phyloP scores from a whole-genome alignment of 1,139 yeast species.

The Candida tetrigidarum region DNA sequence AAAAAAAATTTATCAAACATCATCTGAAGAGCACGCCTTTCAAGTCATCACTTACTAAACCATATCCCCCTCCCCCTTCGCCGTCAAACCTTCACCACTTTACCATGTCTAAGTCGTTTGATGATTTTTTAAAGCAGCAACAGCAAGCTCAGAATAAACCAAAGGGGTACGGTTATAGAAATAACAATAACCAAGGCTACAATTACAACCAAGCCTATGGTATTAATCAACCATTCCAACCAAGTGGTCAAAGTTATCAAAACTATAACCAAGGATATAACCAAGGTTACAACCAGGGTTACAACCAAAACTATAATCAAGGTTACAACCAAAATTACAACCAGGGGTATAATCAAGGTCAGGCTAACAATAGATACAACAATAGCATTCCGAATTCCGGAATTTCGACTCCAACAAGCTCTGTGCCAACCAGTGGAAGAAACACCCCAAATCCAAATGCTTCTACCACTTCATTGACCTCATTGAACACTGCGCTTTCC shows the following conservation, averaged over 20 bases:
- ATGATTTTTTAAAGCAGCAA: conserved; percentile 32
- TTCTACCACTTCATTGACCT: conserved; percentile 72
- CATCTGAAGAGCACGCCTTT: neutral
- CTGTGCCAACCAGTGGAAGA: conserved; percentile 46
- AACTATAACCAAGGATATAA: conserved; percentile 4
- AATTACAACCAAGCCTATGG: conserved; percentile 7
- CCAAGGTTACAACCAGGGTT: no score
- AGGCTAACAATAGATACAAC: conserved; percentile 14
- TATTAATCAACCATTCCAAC: conserved; percentile 10
- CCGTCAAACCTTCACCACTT: no score
- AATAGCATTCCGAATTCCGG: conserved; percentile 16
- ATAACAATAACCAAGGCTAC: conserved; percentile 12
- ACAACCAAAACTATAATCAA: conserved; percentile 6
- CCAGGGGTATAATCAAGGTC: conserved; percentile 17
- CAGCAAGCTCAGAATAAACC: conserved; percentile 26
- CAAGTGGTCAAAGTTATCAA: conserved; percentile 10
- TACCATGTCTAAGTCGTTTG: conserved; percentile 34
- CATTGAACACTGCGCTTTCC: conserved; percentile 69
- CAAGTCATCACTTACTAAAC: neutral
- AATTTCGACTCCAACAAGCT: conserved; percentile 33
- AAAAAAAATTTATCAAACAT: conserved; percentile 1
- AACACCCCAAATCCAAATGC: conserved; percentile 43
- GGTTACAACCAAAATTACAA: conserved; percentile 13
- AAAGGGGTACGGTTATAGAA: conserved; percentile 29
- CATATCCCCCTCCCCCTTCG: neutral